Percentiles rank a stretch among this genome's conserved stretches.
phyloP scores from a whole-genome alignment of 805 yeast genomes.

The Saturnispora halmiae region DNA sequence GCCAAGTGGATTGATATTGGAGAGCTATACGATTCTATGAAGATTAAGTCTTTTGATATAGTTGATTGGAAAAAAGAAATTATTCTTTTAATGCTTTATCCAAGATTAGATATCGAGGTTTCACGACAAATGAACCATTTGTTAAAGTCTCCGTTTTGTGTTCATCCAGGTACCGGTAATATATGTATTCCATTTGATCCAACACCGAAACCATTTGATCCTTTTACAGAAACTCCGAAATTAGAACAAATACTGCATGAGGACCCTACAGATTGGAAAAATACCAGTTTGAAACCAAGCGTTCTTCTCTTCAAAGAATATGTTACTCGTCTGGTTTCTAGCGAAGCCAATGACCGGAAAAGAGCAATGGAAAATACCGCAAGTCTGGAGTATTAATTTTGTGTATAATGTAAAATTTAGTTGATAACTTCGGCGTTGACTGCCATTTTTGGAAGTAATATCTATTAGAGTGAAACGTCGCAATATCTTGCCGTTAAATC shows the following conservation, averaged over 20 bases:
- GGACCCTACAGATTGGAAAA: conserved; percentile 50
- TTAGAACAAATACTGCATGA: conserved; percentile 55
- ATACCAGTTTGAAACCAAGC: conserved; percentile 42
- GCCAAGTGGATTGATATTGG: conserved; percentile 78
- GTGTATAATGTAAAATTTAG: not conserved
- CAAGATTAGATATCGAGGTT: conserved; percentile 88
- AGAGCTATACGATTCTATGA: conserved; percentile 34
- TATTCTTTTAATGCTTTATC: conserved; percentile 73
- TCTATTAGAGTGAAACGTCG: not conserved
- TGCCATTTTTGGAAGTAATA: conserved; percentile 3
- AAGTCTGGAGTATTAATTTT: not conserved
- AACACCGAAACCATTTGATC: conserved; percentile 50
- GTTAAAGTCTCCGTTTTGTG: conserved; percentile 91
- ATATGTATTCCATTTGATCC: conserved; percentile 86
- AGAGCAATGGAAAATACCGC: conserved; percentile 1
- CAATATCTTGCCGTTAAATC: conserved; percentile 5
- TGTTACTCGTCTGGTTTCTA: conserved; percentile 1
- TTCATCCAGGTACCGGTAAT: conserved; percentile 92
- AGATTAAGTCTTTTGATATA: conserved; percentile 33
- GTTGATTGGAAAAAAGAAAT: conserved; percentile 71
- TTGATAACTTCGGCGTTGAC: conserved; percentile 1
- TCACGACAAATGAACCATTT: conserved; percentile 84
- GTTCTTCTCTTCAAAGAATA: conserved; percentile 8
- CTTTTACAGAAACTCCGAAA: conserved; percentile 66
- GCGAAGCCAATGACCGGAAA: conserved; percentile 7